Evolutionary conservation across 768 basidiomycete species (phyloP).

Genomic region (Termitomyces sp.): DNA sequence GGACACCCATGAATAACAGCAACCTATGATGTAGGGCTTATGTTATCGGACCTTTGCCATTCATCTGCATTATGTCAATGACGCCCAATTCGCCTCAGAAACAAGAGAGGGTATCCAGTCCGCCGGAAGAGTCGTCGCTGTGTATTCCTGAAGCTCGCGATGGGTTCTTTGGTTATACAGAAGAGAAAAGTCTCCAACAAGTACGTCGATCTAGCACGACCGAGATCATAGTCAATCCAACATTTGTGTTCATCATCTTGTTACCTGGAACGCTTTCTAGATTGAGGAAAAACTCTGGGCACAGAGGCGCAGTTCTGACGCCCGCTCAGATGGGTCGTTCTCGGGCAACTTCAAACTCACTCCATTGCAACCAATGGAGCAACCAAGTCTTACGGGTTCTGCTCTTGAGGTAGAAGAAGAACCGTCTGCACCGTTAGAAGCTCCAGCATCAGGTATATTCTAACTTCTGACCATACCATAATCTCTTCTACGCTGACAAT

Average conservation of each 20-base stretch:
- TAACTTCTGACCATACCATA: conserved; percentile 6
- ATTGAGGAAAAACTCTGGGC: conserved; percentile 75
- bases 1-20: not conserved
- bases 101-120: not conserved
- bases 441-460: conserved; percentile 29
- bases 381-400: conserved; percentile 13
- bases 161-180: conserved; percentile 77
- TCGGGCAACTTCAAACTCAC: conserved; percentile 40
- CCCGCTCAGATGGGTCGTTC: conserved; percentile 40
- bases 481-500: not conserved
- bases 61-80: not conserved
- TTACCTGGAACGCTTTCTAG: conserved; percentile 31
- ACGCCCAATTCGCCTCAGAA: not conserved
- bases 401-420: conserved; percentile 33
- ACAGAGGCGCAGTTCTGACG: conserved; percentile 62
- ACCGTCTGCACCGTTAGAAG: conserved; percentile 25
- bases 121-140: conserved; percentile 9
- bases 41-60: not conserved
- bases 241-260: conserved; percentile 4
- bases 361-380: conserved; percentile 31
- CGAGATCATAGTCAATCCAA: not conserved
- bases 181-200: conserved; percentile 75
- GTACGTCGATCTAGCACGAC: conserved; percentile 38
- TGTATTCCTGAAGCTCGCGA: conserved; percentile 57
- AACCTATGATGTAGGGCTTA: not conserved